phyloP scores from a whole-genome alignment of 169 alveolate genomes.

The Cryptosporidium tyzzeri region DNA sequence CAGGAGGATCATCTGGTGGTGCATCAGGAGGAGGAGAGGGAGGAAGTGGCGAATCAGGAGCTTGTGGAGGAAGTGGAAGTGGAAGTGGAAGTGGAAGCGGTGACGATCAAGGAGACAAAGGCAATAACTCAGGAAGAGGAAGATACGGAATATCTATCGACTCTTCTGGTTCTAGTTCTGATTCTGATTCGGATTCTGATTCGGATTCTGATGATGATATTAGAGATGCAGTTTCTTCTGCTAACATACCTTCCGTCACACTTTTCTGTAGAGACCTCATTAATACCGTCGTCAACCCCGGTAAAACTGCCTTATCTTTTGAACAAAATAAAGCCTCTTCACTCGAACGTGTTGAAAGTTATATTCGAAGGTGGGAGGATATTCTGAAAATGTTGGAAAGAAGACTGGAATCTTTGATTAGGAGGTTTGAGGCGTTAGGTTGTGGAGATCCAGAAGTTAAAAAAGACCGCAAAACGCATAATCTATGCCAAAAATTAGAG shows the following conservation, averaged over 20 bases:
- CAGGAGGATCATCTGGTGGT: slow-evolving; percentile 3
- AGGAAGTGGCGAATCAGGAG: neutral
- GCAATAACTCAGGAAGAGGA: no score
- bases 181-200: slow-evolving; percentile 23
- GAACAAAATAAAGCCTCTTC: neutral
- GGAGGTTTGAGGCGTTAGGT: neutral
- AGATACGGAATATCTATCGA: neutral
- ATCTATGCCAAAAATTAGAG: neutral
- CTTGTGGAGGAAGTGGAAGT: neutral
- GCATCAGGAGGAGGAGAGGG: neutral
- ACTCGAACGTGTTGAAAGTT: no score
- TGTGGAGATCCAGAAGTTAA: neutral
- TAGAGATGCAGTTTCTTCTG: neutral
- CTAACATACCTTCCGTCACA: neutral
- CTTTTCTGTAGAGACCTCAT: neutral
- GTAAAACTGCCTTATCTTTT: neutral
- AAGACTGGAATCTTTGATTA: no score
- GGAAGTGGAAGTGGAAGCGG: neutral
- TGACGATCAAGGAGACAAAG: no score
- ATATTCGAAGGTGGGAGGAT: neutral
- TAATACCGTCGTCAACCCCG: neutral
- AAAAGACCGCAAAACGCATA: neutral
- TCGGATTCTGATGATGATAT: no score
- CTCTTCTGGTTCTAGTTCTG: neutral
- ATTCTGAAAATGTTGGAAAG: neutral